Evolutionary conservation across 192 early-diverging fungal genomes (phyloP), one percentile per base, ranked within the genome.

Genomic region (Podila horticola): DNA sequence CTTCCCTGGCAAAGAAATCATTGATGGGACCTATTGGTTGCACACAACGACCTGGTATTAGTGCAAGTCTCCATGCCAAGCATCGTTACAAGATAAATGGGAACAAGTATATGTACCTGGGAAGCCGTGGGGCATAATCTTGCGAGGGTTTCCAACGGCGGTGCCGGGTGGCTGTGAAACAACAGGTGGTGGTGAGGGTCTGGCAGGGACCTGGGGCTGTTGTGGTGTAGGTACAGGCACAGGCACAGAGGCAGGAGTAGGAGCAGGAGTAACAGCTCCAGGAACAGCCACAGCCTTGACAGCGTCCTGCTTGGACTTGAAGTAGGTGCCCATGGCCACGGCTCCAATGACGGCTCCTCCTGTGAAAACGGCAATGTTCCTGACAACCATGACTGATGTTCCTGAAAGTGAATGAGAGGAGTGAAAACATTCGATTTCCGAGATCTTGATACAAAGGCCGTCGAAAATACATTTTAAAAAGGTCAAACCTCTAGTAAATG

Each of bases 21-120:
- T 90, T 91, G n/a, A 95, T 83, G 5, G 95, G 93, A 24, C 94
- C 94, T 83, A 86, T 45, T 15, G 1, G 41, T 74, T 62, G 76
- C 66, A 24, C 6, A 19, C 9, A 60, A 33, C 38, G 9, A 15
- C 15, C 15, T 45, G 15, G 2, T 45, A 0, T 45, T 45, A 45
- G 41, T 45, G 41, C 1, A 3, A 17, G 8, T 45, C 41, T 45
- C 41, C 13, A 15, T 2, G 3, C 15, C 15, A 12, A 17, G 41
- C 3, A 45, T 45, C 11, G 0, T 13, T 41, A 13, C 12, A 41
- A 13, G 38, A 41, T 24, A 60, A 29, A 31, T 12, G 41, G 15
- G 3, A 45, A 45, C 13, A 45, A 15, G 41, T 15, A 15, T 41
- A 0, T 17, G 19, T 68, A 81, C 77, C 77, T 28, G 77, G 77